A percentile compares a stretch with the other conserved stretches of the same genome.
phyloP scores from a whole-genome alignment of 1,284 basidiomycete species.

The Cutaneotrichosporon mucoides region DNA sequence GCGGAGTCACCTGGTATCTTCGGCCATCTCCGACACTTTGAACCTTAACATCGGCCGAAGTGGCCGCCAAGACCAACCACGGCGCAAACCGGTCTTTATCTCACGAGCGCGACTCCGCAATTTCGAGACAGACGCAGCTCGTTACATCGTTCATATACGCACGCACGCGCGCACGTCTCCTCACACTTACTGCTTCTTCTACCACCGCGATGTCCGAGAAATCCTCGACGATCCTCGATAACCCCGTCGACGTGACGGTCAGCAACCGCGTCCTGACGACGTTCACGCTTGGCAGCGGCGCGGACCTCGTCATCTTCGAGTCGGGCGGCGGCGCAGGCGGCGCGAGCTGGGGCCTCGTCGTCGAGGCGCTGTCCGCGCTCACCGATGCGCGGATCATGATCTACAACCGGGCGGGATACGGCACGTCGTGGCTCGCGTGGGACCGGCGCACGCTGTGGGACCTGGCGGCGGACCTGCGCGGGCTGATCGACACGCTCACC shows the following conservation, averaged over 20 bases:
- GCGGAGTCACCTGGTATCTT: too few relatives aligned
- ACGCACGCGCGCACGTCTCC: too few relatives aligned
- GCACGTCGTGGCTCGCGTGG: neutral
- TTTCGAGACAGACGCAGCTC: too few relatives aligned
- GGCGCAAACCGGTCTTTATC: too few relatives aligned
- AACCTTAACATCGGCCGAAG: too few relatives aligned
- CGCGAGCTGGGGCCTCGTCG: conserved; percentile 4
- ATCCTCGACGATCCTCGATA: conserved; percentile 2
- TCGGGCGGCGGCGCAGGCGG: neutral
- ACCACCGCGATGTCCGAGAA: neutral
- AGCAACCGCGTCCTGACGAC: neutral
- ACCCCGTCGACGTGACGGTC: neutral
- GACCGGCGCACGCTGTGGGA: conserved; percentile 5
- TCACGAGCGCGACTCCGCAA: too few relatives aligned
- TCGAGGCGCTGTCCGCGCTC: neutral
- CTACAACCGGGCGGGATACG: conserved; percentile 11
- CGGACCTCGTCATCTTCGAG: conserved; percentile 9
- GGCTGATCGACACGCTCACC: neutral
- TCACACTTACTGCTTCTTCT: too few relatives aligned
- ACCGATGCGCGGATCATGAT: neutral
- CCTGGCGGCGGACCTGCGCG: conserved; percentile 3
- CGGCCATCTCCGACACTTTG: too few relatives aligned
- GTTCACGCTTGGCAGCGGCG: neutral
- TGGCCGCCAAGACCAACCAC: too few relatives aligned
- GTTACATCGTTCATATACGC: too few relatives aligned